Base-by-base conservation (phyloP, 2,329 filamentous ascomycete species). In the Pestalotiopsis sp. region DNA sequence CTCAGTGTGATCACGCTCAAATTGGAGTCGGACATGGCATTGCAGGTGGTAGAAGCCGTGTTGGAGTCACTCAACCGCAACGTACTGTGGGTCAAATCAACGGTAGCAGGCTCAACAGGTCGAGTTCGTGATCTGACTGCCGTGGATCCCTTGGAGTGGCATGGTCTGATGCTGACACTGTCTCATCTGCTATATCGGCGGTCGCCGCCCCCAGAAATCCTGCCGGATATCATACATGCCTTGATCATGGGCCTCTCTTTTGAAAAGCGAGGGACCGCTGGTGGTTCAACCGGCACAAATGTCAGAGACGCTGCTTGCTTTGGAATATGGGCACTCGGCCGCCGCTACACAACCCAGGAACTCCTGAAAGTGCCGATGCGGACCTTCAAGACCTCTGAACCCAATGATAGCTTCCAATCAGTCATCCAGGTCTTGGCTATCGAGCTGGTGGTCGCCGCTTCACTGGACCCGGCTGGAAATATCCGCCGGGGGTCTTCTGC, bases 271-370 rank as follows among this genome's bases (percentile, higher is more conserved):
- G 93, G 92, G 61, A 89, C 94, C 0, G 94, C 94, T 3, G 95
- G 96, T n/a, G 90, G 88, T 13, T 95, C 94, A 3, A 85, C 95
- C 12, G 96, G 96, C 2, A 92, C 93, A 1, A 97, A 97, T 74
- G 95, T 99, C 17, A 90, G 96, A 61, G 96, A 99, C 82, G 95
- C 96, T 13, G 94, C 96, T 3, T 98, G 95, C 78, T 99, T 98
- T 78, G 96, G 96, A 6, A 91, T 98, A 27, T 99, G 96, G 96
- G 92, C 95, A 1, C 80, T 98, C 7, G 94, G 95, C 25, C 88
- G 96, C 67, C 91, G 95, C 67, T 99, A 98, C 75, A 90, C 89
- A 1, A 97, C 94, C 0, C 77, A 84, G 0, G 95, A 98, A 78
- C 85, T 98, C 6, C 84, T 92, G 12, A 84, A 84, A 0, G 87